Evolutionary conservation across 768 basidiomycete genomes (phyloP).

Genomic region (Saitozyma sp.): DNA sequence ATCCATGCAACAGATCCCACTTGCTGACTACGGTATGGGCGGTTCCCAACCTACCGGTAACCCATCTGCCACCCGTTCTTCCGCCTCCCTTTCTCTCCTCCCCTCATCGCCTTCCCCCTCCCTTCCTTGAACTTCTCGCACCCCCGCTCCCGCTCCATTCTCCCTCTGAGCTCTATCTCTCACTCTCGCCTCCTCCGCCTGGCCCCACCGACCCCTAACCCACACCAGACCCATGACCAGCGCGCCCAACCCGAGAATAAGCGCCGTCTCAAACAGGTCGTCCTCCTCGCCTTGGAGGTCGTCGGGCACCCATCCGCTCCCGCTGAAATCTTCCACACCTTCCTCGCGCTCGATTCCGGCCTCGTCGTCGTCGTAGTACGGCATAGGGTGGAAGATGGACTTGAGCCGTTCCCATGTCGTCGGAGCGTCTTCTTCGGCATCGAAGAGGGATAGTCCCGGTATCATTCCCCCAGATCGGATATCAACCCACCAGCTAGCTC

Average conservation of each 20-base stretch:
- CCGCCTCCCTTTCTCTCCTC: slow-evolving; percentile 4
- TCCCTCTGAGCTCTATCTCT: neutral
- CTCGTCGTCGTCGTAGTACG: slow-evolving; percentile 7
- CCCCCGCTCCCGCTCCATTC: neutral
- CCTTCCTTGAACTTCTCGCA: neutral
- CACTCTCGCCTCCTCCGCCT: slow-evolving; percentile 61
- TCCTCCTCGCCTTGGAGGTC: slow-evolving; percentile 65
- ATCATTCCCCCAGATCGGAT: slow-evolving; percentile 28
- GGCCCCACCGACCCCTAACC: slow-evolving; percentile 73
- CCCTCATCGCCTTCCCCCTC: slow-evolving; percentile 5
- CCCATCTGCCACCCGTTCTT: slow-evolving; percentile 2
- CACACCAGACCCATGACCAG: slow-evolving; percentile 74
- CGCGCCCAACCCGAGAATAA: slow-evolving; percentile 71
- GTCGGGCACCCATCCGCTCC: slow-evolving; percentile 6
- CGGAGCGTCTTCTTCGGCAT: slow-evolving; percentile 12
- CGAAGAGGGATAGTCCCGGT: slow-evolving; percentile 39
- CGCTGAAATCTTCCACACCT: slow-evolving; percentile 56
- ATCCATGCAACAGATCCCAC: too few species aligned
- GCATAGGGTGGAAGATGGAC: slow-evolving; percentile 19
- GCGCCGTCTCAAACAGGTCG: slow-evolving; percentile 71
- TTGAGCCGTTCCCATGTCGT: slow-evolving; percentile 31
- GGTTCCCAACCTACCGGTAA: slow-evolving; percentile 13
- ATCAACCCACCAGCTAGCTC: slow-evolving; percentile 39
- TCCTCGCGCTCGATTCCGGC: slow-evolving; percentile 8
- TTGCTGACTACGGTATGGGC: slow-evolving; percentile 9